Evolutionary conservation across 176 grass and related monocot genomes (phyloP), one percentile per base, ranked within the genome.

Genomic region (Rhynchospora tenuis): DNA sequence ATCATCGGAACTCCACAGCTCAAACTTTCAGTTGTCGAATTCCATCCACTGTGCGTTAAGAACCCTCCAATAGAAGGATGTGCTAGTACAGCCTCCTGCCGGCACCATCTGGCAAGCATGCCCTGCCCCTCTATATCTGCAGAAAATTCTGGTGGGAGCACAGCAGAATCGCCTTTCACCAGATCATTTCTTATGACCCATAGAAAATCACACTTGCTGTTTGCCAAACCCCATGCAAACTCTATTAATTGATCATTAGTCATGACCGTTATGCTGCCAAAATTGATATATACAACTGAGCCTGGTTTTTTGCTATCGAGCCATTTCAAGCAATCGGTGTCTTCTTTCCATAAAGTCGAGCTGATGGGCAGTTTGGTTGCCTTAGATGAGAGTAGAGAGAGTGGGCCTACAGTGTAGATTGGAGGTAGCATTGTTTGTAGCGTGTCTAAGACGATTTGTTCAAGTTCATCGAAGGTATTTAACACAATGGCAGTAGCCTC

Each of bases 241-340:
- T 94, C 90, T 9, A 48, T 4, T 17, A 94, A 61, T 47, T 92
- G 90, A 1, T 70, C 69, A 2, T 9, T 12, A 20, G 88, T 89
- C 81, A 63, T 92, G 4, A 92, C 90, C 0, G 82, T 87, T 80
- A 95, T 84, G 84, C 93, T 96, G 13, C 93, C 93, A 56, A 88
- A 96, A 87, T 96, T 96, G 9, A 96, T 91, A 62, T 96, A 96
- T 22, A 96, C 74, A n/a, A 96, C 87, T 0, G 89, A 96, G 33
- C 78, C 72, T 0, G 84, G 26, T 11, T 76, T 80, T 74, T 89
- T 75, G 22, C 81, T 86, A 52, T 88, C 71, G 22, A 97, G 87
- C 94, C 94, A 97, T 29, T 65, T 26, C 0, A 97, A 79, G 48
- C 89, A 91, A 24, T 73, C 83, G 6, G 57, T 46, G 81, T 97